Conservation (phyloP, 2,329 filamentous ascomycete species). For the Claviceps capensis region DNA sequence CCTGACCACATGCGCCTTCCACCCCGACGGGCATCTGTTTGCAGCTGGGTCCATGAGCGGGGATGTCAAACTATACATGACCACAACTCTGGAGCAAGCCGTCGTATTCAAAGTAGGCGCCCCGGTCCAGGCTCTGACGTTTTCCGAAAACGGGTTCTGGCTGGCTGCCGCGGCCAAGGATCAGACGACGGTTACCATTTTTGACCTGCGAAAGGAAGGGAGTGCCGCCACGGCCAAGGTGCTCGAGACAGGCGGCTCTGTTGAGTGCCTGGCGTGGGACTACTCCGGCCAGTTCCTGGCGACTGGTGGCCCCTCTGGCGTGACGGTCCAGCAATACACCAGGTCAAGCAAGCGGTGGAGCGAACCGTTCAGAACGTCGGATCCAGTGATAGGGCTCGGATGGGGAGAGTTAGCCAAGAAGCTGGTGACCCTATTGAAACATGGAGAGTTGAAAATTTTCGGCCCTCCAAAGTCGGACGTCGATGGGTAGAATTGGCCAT, state of each 20-base stretch:
- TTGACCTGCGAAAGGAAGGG: conserved; percentile 85
- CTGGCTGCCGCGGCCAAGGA: conserved; percentile 71
- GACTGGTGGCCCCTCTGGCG: conserved; percentile 62
- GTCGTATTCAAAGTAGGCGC: conserved; percentile 58
- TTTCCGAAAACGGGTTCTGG: conserved; percentile 97
- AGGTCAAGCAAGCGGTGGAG: conserved; percentile 84
- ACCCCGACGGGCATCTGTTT: conserved; percentile 91
- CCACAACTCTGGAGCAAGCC: conserved; percentile 63
- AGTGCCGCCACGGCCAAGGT: conserved; percentile 69
- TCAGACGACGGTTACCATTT: conserved; percentile 69
- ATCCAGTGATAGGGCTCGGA: conserved; percentile 56
- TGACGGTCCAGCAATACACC: conserved; percentile 79
- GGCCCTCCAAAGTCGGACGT: conserved; percentile 30
- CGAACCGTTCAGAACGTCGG: conserved; percentile 65
- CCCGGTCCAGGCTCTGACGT: conserved; percentile 62
- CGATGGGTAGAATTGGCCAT: conserved; percentile 66
- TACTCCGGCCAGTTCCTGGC: conserved; percentile 91
- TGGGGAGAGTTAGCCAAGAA: conserved; percentile 69
- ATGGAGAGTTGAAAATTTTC: conserved; percentile 49
- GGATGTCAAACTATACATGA: conserved; percentile 79
- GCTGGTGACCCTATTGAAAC: conserved; percentile 58
- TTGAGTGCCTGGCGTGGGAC: conserved; percentile 74
- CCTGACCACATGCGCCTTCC: conserved; percentile 69
- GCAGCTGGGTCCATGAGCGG: conserved; percentile 70
- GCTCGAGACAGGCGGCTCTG: conserved; percentile 70